Conservation (phyloP, 2,329 filamentous ascomycete genomes). For the Calonectria pseudoreteaudii region DNA sequence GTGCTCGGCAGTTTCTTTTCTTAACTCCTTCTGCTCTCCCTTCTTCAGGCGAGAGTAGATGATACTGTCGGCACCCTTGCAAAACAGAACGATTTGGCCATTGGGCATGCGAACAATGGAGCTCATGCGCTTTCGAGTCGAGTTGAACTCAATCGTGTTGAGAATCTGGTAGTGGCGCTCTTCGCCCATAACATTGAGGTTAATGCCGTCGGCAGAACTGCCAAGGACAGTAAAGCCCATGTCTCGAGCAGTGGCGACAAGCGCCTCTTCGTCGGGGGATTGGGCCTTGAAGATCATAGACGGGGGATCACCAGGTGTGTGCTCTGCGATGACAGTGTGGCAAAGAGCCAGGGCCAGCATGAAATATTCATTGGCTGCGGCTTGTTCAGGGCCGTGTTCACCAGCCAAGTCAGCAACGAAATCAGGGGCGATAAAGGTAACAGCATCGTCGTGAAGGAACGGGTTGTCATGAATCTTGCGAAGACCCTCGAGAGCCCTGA, state of each 20-base stretch:
- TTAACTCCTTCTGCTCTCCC: slow-evolving; percentile 87
- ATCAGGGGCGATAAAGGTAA: slow-evolving; percentile 93
- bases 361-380: slow-evolving; percentile 84
- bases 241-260: slow-evolving; percentile 94
- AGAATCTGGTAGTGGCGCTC: slow-evolving; percentile 88
- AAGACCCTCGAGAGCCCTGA: slow-evolving; percentile 77
- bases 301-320: slow-evolving; percentile 88
- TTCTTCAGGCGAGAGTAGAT: slow-evolving; percentile 92
- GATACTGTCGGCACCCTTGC: slow-evolving; percentile 97
- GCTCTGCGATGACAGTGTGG: slow-evolving; percentile 94
- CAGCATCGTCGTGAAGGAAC: slow-evolving; percentile 87
- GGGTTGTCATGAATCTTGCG: slow-evolving; percentile 88
- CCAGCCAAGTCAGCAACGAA: slow-evolving; percentile 87
- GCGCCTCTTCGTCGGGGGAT: slow-evolving; percentile 93
- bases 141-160: slow-evolving; percentile 98
- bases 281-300: slow-evolving; percentile 96
- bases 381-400: slow-evolving; percentile 80
- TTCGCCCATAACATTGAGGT: slow-evolving; percentile 87
- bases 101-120: slow-evolving; percentile 96
- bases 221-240: slow-evolving; percentile 95
- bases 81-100: slow-evolving; percentile 89
- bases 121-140: slow-evolving; percentile 96
- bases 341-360: slow-evolving; percentile 97
- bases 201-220: slow-evolving; percentile 81
- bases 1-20: slow-evolving; percentile 88